These are phyloP conservation scores for Phaeosphaeriaceae sp. DNA, from an alignment of 2,329 filamentous ascomycete genomes.

Conservation along the genomic window DNA sequence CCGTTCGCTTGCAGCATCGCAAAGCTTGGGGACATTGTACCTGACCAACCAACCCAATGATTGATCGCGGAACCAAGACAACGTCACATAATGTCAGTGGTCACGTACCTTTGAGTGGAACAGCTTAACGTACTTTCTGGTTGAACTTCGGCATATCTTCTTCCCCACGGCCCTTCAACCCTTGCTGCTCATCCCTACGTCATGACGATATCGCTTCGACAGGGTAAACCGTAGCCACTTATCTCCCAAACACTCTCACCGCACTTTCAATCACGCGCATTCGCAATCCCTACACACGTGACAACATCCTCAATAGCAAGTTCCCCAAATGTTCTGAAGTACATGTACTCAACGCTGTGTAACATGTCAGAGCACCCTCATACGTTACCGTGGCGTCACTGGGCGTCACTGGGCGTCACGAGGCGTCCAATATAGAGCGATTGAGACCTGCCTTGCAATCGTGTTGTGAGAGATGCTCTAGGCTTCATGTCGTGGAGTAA, in stretches of 20 bases:
- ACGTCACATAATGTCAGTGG: too few relatives aligned
- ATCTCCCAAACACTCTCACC: slow-evolving; percentile 24
- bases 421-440: slow-evolving; percentile 7
- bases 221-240: slow-evolving; percentile 17
- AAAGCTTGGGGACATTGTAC: neutral
- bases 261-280: slow-evolving; percentile 17
- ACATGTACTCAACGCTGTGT: slow-evolving; percentile 4
- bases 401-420: slow-evolving; percentile 25
- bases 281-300: slow-evolving; percentile 2
- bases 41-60: slow-evolving; percentile 1
- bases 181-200: slow-evolving; percentile 16
- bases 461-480: neutral
- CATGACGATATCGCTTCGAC: slow-evolving; percentile 16
- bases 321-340: too few relatives aligned
- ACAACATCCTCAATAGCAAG: too few relatives aligned
- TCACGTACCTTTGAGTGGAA: too few relatives aligned
- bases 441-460: neutral
- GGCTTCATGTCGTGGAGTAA: slow-evolving; percentile 15
- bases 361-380: slow-evolving; percentile 18
- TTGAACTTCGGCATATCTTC: slow-evolving; percentile 7
- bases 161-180: slow-evolving; percentile 5
- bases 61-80: too few relatives aligned
- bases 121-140: slow-evolving; percentile 9
- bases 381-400: slow-evolving; percentile 17
- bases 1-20: slow-evolving; percentile 9